A percentile compares a stretch with the other conserved stretches of the same genome.
phyloP scores from a whole-genome alignment of 1,284 basidiomycete species.

The Albatrellus sp. region DNA sequence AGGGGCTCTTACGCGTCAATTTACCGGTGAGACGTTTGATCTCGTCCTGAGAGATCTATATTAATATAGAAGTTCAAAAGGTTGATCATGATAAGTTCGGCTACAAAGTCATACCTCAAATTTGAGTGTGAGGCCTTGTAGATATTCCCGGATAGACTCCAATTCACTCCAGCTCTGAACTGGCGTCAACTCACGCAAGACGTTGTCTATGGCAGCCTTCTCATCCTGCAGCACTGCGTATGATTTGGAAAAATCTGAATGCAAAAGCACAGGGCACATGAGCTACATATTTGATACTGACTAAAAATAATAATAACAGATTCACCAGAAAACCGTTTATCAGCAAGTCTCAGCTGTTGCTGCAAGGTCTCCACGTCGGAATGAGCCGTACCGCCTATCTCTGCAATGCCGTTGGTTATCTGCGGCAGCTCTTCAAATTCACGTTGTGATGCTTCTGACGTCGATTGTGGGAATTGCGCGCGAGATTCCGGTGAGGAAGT shows the following conservation, averaged over 20 bases:
- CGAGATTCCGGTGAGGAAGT: neutral
- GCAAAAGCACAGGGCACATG: slow-evolving; percentile 1
- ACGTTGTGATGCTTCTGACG: neutral
- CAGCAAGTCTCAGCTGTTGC: slow-evolving; percentile 51
- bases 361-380: slow-evolving; percentile 44
- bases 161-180: slow-evolving; percentile 54
- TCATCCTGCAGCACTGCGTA: slow-evolving; percentile 66
- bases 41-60: slow-evolving; percentile 59
- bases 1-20: slow-evolving; percentile 47
- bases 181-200: slow-evolving; percentile 66
- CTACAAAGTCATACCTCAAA: slow-evolving; percentile 38
- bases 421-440: neutral
- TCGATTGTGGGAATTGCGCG: neutral
- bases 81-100: neutral
- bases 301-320: slow-evolving; percentile 6
- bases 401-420: neutral
- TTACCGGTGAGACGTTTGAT: slow-evolving; percentile 62
- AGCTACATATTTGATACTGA: slow-evolving; percentile 1
- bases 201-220: slow-evolving; percentile 54
- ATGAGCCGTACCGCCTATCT: slow-evolving; percentile 1
- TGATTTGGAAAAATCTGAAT: slow-evolving; percentile 59
- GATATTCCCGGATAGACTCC: slow-evolving; percentile 60
- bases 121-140: slow-evolving; percentile 58
- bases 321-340: slow-evolving; percentile 59
- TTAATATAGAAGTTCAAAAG: slow-evolving; percentile 1